phyloP scores from a whole-genome alignment of 331 rosid species.

The Cucumis variabilis region DNA sequence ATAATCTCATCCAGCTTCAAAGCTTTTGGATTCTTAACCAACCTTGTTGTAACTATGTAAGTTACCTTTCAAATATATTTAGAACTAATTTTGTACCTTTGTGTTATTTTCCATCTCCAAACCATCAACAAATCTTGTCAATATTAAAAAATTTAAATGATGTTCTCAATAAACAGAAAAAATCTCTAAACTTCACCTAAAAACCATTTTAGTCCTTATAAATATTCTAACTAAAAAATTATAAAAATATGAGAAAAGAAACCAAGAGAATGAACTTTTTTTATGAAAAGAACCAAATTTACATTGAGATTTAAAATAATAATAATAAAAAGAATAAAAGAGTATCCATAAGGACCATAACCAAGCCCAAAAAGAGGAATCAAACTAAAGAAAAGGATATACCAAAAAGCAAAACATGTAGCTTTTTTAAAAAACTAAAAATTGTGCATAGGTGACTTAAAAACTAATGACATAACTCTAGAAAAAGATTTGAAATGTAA shows the following conservation, averaged over 20 bases:
- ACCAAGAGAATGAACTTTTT: not conserved
- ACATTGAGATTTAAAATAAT: not conserved
- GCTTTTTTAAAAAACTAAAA: not conserved
- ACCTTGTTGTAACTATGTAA: no score
- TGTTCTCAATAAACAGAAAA: no score
- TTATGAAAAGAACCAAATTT: not conserved
- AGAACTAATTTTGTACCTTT: no score
- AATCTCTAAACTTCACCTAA: no score
- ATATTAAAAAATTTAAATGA: no score
- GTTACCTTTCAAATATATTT: no score
- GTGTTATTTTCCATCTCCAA: no score
- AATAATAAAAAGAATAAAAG: not conserved
- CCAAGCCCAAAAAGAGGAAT: not conserved
- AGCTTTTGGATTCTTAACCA: no score
- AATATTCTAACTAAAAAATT: no score
- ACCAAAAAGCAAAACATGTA: constrained; percentile 26
- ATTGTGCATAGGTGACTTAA: not conserved
- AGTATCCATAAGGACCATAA: not conserved
- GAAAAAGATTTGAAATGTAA: constrained; percentile 19
- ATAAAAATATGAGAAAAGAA: constrained; percentile 8
- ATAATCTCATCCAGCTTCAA: no score
- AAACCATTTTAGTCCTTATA: no score
- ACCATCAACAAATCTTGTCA: no score
- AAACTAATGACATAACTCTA: not conserved
- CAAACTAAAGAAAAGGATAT: not conserved